phyloP scores from a whole-genome alignment of 768 basidiomycete species.

The Pleurotus platypus region DNA sequence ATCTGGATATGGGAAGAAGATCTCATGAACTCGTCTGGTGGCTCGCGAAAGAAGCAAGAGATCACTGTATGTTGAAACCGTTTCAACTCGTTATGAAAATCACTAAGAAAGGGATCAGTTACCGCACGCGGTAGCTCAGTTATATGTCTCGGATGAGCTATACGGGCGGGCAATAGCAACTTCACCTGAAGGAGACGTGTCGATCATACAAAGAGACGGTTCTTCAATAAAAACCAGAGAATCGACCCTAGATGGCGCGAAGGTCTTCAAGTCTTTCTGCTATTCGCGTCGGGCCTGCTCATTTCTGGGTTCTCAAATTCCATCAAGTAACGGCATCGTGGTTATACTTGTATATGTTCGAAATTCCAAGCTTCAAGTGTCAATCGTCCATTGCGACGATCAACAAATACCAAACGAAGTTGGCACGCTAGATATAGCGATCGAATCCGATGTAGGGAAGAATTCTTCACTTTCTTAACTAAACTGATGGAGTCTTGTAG shows the following conservation, averaged over 20 bases:
- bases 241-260: constrained; percentile 8
- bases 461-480: too few relatives aligned
- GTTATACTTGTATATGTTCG: constrained; percentile 21
- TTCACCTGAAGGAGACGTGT: constrained; percentile 27
- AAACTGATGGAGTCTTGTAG: constrained; percentile 21
- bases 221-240: constrained; percentile 16
- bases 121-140: constrained; percentile 31
- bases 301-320: constrained; percentile 21
- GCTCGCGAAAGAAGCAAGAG: constrained; percentile 36
- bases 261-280: constrained; percentile 23
- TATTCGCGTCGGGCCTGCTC: constrained; percentile 23
- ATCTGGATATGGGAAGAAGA: constrained; percentile 64
- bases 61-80: constrained; percentile 19
- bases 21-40: constrained; percentile 32
- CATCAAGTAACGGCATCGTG: constrained; percentile 19
- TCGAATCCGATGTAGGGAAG: constrained; percentile 27
- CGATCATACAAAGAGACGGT: constrained; percentile 25
- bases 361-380: constrained; percentile 19
- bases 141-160: constrained; percentile 20
- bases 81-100: neutral
- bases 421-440: constrained; percentile 22
- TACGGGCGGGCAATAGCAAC: constrained; percentile 23
- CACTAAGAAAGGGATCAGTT: constrained; percentile 27
- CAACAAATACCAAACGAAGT: constrained; percentile 26
- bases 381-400: constrained; percentile 29